A percentile compares a stretch with the other conserved stretches of the same genome.
These are phyloP conservation scores for Westerdykella ornata DNA, from an alignment of 2,329 filamentous ascomycete genomes.

Conservation along the genomic window DNA sequence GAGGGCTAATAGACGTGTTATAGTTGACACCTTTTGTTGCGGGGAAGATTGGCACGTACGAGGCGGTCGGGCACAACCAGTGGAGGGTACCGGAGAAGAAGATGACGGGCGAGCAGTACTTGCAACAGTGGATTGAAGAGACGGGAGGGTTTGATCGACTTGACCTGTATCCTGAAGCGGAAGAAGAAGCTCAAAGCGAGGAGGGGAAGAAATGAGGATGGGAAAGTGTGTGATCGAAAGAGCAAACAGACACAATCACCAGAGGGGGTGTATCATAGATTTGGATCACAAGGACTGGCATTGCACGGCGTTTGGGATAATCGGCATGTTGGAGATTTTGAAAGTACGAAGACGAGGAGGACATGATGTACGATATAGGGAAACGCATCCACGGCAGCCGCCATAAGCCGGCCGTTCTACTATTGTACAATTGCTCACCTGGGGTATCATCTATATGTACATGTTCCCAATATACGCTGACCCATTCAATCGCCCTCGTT, in stretches of 20 bases:
- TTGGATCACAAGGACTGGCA: not conserved
- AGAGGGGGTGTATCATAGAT: not conserved
- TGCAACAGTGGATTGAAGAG: slow-evolving; percentile 21
- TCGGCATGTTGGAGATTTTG: too few species aligned
- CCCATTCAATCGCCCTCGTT: not conserved
- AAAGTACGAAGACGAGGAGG: too few species aligned
- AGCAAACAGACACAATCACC: not conserved
- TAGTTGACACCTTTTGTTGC: slow-evolving; percentile 78
- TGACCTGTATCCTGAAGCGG: not conserved
- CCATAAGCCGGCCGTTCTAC: too few species aligned
- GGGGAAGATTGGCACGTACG: slow-evolving; percentile 46
- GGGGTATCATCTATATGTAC: too few species aligned
- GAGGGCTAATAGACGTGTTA: slow-evolving; percentile 5
- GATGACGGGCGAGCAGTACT: slow-evolving; percentile 29
- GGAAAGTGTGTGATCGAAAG: not conserved
- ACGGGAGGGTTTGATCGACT: not conserved
- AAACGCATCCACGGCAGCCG: too few species aligned
- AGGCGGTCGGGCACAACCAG: slow-evolving; percentile 4
- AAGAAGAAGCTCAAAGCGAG: not conserved
- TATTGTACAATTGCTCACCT: too few species aligned
- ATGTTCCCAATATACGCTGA: too few species aligned
- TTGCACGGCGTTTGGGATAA: not conserved
- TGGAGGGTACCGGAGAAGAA: slow-evolving; percentile 18
- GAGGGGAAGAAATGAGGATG: not conserved
- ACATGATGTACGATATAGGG: too few species aligned